These are phyloP conservation scores for Hymenoscyphus albidus DNA, from an alignment of 2,329 filamentous ascomycete genomes.

Conservation along the genomic window DNA sequence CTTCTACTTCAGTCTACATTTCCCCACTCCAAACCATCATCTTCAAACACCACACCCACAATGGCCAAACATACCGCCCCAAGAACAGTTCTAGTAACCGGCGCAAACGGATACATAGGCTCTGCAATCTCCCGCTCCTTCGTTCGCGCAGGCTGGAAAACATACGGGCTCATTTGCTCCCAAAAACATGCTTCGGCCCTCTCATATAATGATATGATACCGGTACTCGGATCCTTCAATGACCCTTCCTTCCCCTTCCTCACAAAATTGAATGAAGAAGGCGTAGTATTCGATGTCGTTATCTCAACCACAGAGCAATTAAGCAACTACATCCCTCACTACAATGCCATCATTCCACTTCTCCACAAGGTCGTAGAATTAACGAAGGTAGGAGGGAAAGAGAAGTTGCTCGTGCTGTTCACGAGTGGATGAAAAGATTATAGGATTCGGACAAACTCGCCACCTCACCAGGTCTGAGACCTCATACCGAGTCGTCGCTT, in stretches of 20 bases:
- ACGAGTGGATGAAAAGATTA: conserved; percentile 51
- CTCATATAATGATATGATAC: conserved; percentile 38
- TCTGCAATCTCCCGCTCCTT: conserved; percentile 45
- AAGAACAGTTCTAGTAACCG: conserved; percentile 42
- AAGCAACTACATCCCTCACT: conserved; percentile 41
- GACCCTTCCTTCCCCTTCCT: conserved; percentile 32
- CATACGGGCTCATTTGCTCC: conserved; percentile 43
- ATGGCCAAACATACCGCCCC: neutral
- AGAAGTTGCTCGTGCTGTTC: conserved; percentile 42
- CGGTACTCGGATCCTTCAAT: conserved; percentile 40
- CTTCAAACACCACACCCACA: no score
- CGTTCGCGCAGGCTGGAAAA: conserved; percentile 42
- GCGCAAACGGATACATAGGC: conserved; percentile 49
- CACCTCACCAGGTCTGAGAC: conserved; percentile 35
- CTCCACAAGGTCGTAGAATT: conserved; percentile 35
- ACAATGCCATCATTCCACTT: conserved; percentile 36
- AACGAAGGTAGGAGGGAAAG: conserved; percentile 35
- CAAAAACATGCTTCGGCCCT: conserved; percentile 33
- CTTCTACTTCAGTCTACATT: neutral
- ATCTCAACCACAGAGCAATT: conserved; percentile 42
- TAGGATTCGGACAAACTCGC: conserved; percentile 35
- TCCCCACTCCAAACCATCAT: neutral
- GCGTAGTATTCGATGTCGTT: conserved; percentile 40
- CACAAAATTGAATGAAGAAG: conserved; percentile 22
- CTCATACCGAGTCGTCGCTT: conserved; percentile 43